Evolutionary conservation across 495 filamentous ascomycete genomes (phyloP).

Genomic region (Elasticomyces elasticus): DNA sequence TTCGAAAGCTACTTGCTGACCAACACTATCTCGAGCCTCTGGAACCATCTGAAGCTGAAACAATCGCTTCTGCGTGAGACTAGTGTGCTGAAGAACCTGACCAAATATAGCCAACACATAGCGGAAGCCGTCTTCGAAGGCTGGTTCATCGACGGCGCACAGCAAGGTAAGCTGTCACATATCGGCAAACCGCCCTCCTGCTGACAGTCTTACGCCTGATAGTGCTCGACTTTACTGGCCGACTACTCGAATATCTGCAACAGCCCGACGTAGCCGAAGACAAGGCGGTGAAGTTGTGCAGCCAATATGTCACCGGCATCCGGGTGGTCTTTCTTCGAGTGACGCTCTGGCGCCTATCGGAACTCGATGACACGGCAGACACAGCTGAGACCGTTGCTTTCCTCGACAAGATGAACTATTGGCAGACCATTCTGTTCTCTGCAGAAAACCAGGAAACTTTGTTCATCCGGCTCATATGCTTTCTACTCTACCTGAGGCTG

Average conservation of each 20-base stretch:
- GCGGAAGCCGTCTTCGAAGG: slow-evolving; percentile 88
- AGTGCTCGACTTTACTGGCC: slow-evolving; percentile 78
- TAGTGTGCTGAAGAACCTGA: slow-evolving; percentile 73
- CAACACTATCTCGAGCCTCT: slow-evolving; percentile 60
- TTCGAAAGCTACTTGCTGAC: slow-evolving; percentile 85
- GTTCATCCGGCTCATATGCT: slow-evolving; percentile 75
- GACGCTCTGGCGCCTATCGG: slow-evolving; percentile 69
- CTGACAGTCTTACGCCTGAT: neutral
- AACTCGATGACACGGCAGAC: slow-evolving; percentile 57
- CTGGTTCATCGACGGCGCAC: slow-evolving; percentile 83
- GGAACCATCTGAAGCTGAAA: slow-evolving; percentile 57
- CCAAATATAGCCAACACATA: slow-evolving; percentile 66
- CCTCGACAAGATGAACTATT: slow-evolving; percentile 79
- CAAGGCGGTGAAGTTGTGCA: slow-evolving; percentile 84
- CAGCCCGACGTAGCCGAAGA: slow-evolving; percentile 66
- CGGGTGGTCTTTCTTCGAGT: slow-evolving; percentile 64
- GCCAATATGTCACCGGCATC: slow-evolving; percentile 63
- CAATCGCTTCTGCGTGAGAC: slow-evolving; percentile 68
- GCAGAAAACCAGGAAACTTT: slow-evolving; percentile 63
- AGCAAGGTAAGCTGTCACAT: no score
- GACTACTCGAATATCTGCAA: slow-evolving; percentile 77
- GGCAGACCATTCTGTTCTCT: slow-evolving; percentile 83
- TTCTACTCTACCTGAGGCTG: slow-evolving; percentile 76
- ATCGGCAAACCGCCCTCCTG: no score
- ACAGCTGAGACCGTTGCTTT: slow-evolving; percentile 52